Base-by-base conservation (phyloP, 306 rosid genomes). In the Pueraria montana region DNA sequence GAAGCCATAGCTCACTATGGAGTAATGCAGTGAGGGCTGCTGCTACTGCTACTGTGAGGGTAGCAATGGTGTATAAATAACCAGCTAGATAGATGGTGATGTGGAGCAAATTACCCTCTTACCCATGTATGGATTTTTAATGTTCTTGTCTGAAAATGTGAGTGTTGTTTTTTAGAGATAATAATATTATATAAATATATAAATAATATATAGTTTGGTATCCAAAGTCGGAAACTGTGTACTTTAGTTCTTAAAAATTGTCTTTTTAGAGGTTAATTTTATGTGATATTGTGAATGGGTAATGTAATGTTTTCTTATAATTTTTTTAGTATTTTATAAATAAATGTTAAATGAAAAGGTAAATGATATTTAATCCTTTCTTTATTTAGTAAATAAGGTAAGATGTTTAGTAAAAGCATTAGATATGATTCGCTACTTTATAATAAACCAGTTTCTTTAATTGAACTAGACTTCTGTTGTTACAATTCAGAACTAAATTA, bases 1-100 rank as follows among this genome's bases (percentile, higher is more conserved):
- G 59, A 50, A 68, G 34, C 83, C 91, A 85, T 85, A 34, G 73
- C 89, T 77, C 76, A 62, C 82, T 46, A 14, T 53, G 55, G 21
- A 11, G 46, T 52, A 20, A 68, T 42, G 55, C 74, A 40, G 77
- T 38, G 72, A 45, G 50, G 9, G 43, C 62, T 55, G 20, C 55
- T 49, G 16, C 63, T 56, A 56, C 24, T 23, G 63, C 52, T 63
- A 50, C 55, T 74, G 52, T 50, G 69, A 71, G 32, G 13, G 56
- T 13, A 17, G 78, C 66, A 40, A 46, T 70, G 84, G 71, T 9
- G 72, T 83, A 69, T 74, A 71, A 74, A 86, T 86, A 80, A 52
- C 6, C 65, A 84, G 43, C 81, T 5, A 4, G 70, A 63, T 61
- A 4, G 72, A 58, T 59, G 34, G 2, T 7, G 21, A 53, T 3